Base-by-base conservation (phyloP, 495 filamentous ascomycete genomes). In the Daldinia loculata region DNA sequence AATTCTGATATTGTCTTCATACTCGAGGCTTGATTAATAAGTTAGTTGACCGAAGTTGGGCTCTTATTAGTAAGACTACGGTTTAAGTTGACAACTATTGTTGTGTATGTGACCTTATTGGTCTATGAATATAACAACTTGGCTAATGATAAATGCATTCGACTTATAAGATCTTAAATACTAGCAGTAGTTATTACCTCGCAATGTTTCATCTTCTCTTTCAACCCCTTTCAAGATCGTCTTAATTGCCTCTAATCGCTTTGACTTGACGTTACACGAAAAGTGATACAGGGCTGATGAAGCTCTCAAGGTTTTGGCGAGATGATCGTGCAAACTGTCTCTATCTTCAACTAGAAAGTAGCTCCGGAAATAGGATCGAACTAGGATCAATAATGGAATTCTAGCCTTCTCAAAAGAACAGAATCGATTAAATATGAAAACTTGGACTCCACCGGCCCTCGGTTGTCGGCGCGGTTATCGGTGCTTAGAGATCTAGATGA, bases 381-480 rank as follows among this genome's bases (percentile, higher is more conserved):
- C 19, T 12, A 48, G 8, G 8, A 4, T 24, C 9, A 24, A 48
- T 11, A 48, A 48, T 22, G 1, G 19, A 5, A 48, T 48, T 11
- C 17, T 48, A 48, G 43, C 22, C 43, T 48, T 12, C 19, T 24
- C 43, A 48, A 12, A 22, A 6, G 17, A 48, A 24, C 11, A 48
- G 3, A 48, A 48, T 2, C 4, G 19, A 48, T 48, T 48, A 24
- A 48, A 24, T 24, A 48, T 22, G 9, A 48, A 48, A 24, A 12
- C 9, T 48, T 48, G 9, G 43, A 19, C 43, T 48, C 43, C 43
- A 22, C 43, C 19, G n/a, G 26, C 32, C 17, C 30, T 62, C 61
- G 70, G 70, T 34, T 66, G 39, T 66, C 70, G 66, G 66, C 3
- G 36, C 70, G 70, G 70, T 27, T 66, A 41, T 73, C 66, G 66